These are phyloP conservation scores for Cutaneotrichosporon dermatis DNA, from an alignment of 1,284 basidiomycete species.

Conservation along the genomic window DNA sequence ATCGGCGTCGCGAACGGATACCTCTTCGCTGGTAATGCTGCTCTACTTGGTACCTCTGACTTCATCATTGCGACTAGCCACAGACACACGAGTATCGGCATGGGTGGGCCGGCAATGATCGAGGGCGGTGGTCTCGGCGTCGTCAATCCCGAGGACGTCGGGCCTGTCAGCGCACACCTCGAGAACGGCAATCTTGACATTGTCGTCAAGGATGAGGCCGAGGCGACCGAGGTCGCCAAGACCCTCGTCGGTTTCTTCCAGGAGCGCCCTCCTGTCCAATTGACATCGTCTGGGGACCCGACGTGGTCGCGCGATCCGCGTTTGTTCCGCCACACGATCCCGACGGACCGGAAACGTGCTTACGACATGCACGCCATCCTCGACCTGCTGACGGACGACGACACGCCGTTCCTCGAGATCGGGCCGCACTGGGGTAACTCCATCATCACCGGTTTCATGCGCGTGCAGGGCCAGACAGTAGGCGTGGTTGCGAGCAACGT, in stretches of 20 bases:
- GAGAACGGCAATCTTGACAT: slow-evolving; percentile 22
- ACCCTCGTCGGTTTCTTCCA: slow-evolving; percentile 16
- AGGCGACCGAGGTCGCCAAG: slow-evolving; percentile 18
- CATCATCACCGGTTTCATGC: slow-evolving; percentile 20
- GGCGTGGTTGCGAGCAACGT: slow-evolving; percentile 19
- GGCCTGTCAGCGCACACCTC: slow-evolving; percentile 14
- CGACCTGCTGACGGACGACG: slow-evolving; percentile 18
- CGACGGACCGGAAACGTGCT: slow-evolving; percentile 18
- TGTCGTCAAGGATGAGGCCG: slow-evolving; percentile 16
- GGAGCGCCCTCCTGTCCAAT: neutral
- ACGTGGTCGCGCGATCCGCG: slow-evolving; percentile 11
- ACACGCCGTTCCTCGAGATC: slow-evolving; percentile 19
- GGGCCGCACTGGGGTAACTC: slow-evolving; percentile 18
- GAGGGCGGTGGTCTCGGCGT: slow-evolving; percentile 19
- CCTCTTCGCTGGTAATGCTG: slow-evolving; percentile 20
- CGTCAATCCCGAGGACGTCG: slow-evolving; percentile 17
- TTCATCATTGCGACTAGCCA: slow-evolving; percentile 19
- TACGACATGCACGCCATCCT: slow-evolving; percentile 20
- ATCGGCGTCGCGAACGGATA: slow-evolving; percentile 20
- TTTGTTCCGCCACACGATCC: slow-evolving; percentile 20
- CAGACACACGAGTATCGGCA: slow-evolving; percentile 16
- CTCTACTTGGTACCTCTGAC: slow-evolving; percentile 14
- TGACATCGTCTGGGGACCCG: neutral
- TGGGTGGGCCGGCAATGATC: slow-evolving; percentile 22
- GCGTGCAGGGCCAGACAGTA: slow-evolving; percentile 16